Base-by-base conservation (phyloP, 2,329 filamentous ascomycete species). In the Alternaria sp. region DNA sequence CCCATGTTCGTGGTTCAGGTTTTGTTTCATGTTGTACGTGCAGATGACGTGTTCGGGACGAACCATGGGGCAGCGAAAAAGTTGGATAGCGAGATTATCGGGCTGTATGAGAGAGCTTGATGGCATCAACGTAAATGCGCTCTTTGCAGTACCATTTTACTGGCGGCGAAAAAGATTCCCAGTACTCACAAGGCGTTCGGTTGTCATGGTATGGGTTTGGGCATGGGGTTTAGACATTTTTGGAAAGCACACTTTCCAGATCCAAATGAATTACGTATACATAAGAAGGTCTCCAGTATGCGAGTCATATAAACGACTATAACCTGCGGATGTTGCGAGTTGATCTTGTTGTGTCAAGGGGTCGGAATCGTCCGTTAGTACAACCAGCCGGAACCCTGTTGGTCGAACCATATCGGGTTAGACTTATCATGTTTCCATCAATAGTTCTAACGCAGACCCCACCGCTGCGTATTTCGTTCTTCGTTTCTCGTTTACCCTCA, bases 1-100 rank as follows among this genome's bases (percentile, higher is more conserved):
- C 72, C 81, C 9, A 83, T 83, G 81, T 67, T 80, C 20, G 32
- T 66, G 10, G 81, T 83, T 2, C 82, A 84, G 76, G 51, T 64
- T 20, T 67, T 72, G 68, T 70, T 72, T 49, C 69, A 72, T 56
- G 63, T 68, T 41, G 59, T 73, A 9, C 60, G 62, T 11, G 69
- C 70, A 0, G 64, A 53, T 20, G 58, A 67, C 2, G 51, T 73
- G 0, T 71, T 73, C 20, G 68, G 68, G 59, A 71, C 48, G n/a
- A 49, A 49, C 3, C 18, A 49, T 10, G 28, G 45, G 11, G 18
- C 28, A 1, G 45, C 11, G 45, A 66, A 38, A 64, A 65, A 52
- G 9, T 10, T 54, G 18, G 52, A 54, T 16, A 54, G 40, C 4
- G 43, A 54, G 20, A 54, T 45, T 6, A 49, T 34, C 0, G 45